Evolutionary conservation across 805 yeast species (phyloP), one percentile per base, ranked within the genome.

Genomic region (Yarrowia sp.): DNA sequence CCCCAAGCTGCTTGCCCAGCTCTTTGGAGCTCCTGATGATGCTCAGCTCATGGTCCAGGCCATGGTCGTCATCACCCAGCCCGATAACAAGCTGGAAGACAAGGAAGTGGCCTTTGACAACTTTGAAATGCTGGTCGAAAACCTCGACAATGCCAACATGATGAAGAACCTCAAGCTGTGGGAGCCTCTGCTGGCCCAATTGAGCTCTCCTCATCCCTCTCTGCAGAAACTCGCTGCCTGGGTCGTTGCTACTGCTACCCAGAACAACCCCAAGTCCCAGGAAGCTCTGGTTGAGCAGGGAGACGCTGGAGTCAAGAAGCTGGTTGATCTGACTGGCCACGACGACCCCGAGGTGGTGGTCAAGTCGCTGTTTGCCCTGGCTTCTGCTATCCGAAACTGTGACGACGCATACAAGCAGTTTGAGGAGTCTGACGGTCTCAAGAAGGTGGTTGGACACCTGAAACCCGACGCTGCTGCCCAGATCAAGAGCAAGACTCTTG

Each of bases 131-230:
- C 81, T 94, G 65, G 89, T 95, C 61, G 98, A 94, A 76, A 92
- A 92, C 74, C 79, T 94, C 70, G 98, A 95, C 78, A 95, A 95
- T 77, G 98, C 98, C 32, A 93, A 94, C 79, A 92, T 92, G 74
- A 88, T 94, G 72, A 94, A 90, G 72, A 90, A 89, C 73, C 76
- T 93, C 82, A 86, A 87, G 72, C 83, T 92, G 71, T 95, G 98
- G 99, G 86, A 83, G 26, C 81, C 87, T 2, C 77, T 93, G 52
- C 80, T 92, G n/a, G 76, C 78, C 1, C 84, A 84, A 66, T 79
- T 92, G 63, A 79, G 80, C 40, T 79, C 79, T 42, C 79, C 80
- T 8, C 79, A 80, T 2, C 80, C 80, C 3, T 74, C 77, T 1
- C 77, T 94, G 41, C 82, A 87, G 69, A 80, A 84, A 9, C 80